Evolutionary conservation across 805 yeast species (phyloP).

Genomic region (Lachancea lanzarotensis): DNA sequence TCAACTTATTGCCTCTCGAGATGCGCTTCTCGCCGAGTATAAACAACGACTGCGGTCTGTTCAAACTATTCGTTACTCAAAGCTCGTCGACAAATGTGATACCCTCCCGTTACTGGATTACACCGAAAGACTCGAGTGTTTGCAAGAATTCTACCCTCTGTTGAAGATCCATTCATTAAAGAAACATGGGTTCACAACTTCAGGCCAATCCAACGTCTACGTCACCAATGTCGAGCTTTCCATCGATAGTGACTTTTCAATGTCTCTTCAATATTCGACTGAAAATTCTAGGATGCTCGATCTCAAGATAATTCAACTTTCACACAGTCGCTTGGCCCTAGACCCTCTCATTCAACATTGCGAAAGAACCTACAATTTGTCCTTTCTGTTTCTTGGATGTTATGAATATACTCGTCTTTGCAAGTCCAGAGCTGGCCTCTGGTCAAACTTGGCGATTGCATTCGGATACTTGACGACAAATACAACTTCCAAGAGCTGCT

Average conservation of each 20-base stretch:
- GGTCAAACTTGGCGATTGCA: neutral
- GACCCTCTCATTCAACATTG: neutral
- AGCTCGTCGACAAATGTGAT: slow-evolving; percentile 21
- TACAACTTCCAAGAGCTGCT: neutral
- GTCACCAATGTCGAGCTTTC: neutral
- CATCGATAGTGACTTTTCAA: neutral
- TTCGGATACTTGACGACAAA: neutral
- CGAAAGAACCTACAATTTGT: slow-evolving; percentile 2
- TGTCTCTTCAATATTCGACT: neutral
- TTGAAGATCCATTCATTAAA: neutral
- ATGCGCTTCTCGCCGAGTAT: neutral
- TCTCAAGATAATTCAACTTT: neutral
- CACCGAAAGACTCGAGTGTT: slow-evolving; percentile 16
- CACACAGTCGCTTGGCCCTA: slow-evolving; percentile 1
- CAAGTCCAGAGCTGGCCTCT: neutral
- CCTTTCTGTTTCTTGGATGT: slow-evolving; percentile 17
- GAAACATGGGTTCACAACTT: neutral
- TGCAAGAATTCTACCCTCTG: slow-evolving; percentile 15
- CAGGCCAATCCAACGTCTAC: neutral
- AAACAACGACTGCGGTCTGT: slow-evolving; percentile 36
- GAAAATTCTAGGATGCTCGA: neutral
- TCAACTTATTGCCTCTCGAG: neutral
- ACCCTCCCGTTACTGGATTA: slow-evolving; percentile 26
- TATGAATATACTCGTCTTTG: slow-evolving; percentile 21
- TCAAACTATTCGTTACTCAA: slow-evolving; percentile 25